Percentiles rank a stretch among this genome's conserved stretches.
phyloP scores from a whole-genome alignment of 345 rosid genomes.

The Corymbia maculata region DNA sequence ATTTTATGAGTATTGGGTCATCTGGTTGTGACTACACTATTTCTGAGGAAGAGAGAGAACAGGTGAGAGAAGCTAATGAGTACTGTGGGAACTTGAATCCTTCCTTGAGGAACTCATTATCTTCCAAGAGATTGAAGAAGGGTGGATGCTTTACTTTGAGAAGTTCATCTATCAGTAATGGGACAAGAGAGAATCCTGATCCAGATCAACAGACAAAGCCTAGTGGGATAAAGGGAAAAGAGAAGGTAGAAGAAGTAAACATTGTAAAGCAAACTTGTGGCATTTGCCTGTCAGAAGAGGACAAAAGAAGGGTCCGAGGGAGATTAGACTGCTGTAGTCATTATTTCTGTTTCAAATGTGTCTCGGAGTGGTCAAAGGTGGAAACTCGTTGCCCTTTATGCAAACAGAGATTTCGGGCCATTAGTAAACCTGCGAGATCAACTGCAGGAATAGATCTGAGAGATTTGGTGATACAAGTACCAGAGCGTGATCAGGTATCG shows the following conservation, averaged over 20 bases:
- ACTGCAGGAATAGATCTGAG: conserved; percentile 70
- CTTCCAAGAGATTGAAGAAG: conserved; percentile 32
- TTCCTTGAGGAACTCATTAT: conserved; percentile 28
- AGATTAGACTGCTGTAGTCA: conserved; percentile 81
- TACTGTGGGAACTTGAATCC: conserved; percentile 25
- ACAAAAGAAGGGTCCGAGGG: conserved; percentile 77
- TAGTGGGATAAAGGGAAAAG: conserved; percentile 51
- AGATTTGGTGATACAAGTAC: conserved; percentile 58
- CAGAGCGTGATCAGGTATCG: conserved; percentile 90
- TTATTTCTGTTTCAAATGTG: conserved; percentile 94
- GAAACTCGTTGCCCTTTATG: conserved; percentile 98
- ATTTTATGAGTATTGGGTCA: conserved; percentile 42
- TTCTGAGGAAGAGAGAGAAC: conserved; percentile 97
- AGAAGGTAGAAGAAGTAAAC: conserved; percentile 61
- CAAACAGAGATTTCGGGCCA: conserved; percentile 84
- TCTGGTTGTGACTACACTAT: conserved; percentile 74
- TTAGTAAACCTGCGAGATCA: conserved; percentile 75
- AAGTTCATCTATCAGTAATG: conserved; percentile 35
- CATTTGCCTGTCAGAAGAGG: conserved; percentile 91
- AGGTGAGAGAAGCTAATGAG: conserved; percentile 59
- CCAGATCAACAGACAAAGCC: conserved; percentile 28
- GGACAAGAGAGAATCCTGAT: conserved; percentile 29
- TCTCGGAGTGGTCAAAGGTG: conserved; percentile 96
- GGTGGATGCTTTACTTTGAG: conserved; percentile 36
- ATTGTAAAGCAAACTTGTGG: conserved; percentile 70